Evolutionary conservation across 164 flowering plant species (phyloP).

Genomic region (Berberis vulgaris): DNA sequence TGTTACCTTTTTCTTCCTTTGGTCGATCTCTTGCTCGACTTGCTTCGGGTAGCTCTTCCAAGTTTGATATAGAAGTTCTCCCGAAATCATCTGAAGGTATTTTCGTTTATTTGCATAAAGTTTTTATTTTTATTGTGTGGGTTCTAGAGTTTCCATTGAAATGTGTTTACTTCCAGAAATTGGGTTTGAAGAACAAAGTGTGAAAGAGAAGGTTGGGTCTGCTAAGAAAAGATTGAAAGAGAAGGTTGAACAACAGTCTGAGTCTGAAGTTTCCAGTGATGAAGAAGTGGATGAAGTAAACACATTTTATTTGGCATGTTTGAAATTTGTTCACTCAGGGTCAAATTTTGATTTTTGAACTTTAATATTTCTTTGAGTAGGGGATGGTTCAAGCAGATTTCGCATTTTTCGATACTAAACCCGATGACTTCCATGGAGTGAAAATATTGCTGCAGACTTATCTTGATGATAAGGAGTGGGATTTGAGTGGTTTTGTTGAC

Average conservation of each 20-base stretch:
- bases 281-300: neutral
- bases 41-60: neutral
- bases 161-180: neutral
- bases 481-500: slow-evolving; percentile 80
- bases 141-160: neutral
- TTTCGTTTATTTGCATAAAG: neutral
- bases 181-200: neutral
- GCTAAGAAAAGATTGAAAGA: neutral
- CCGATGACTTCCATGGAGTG: slow-evolving; percentile 81
- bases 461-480: slow-evolving; percentile 70
- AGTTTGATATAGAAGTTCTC: neutral
- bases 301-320: neutral
- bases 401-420: slow-evolving; percentile 85
- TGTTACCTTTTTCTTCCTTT: neutral
- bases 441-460: slow-evolving; percentile 72
- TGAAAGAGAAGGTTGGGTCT: neutral
- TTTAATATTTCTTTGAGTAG: slow-evolving; percentile 22
- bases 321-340: neutral
- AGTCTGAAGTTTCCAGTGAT: neutral
- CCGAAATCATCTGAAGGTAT: neutral
- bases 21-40: neutral
- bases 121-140: too few species aligned
- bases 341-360: neutral
- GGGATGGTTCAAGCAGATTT: slow-evolving; percentile 78
- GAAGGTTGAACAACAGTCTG: neutral